Percentiles rank a stretch among this genome's conserved stretches.
These are phyloP conservation scores for Eragrostis nindensis DNA, from an alignment of 176 grass and related monocot genomes.

Conservation along the genomic window DNA sequence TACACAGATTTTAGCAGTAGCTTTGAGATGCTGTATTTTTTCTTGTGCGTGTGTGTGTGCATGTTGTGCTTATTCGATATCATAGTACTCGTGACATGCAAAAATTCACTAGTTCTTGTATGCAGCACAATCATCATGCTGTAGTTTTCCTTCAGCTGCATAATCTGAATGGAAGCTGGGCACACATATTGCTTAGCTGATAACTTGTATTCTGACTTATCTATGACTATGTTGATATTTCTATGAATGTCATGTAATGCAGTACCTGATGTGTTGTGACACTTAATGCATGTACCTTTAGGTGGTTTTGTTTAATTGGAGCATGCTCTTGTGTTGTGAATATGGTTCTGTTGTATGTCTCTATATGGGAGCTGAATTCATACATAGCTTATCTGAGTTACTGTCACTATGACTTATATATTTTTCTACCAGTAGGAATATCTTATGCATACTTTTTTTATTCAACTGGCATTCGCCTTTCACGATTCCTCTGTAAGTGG, in stretches of 20 bases:
- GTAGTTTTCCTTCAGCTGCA: neutral
- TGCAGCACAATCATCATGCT: neutral
- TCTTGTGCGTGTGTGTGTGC: neutral
- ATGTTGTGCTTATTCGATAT: neutral
- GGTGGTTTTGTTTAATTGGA: conserved; percentile 11
- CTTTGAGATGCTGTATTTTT: neutral
- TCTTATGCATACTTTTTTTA: neutral
- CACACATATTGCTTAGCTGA: neutral
- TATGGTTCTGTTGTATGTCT: neutral
- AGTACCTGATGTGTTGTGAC: neutral
- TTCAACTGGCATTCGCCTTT: neutral
- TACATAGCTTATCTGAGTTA: neutral
- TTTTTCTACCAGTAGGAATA: neutral
- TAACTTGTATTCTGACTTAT: neutral
- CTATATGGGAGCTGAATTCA: neutral
- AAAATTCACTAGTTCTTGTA: conserved; percentile 12
- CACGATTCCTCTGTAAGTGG: neutral
- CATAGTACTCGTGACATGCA: neutral
- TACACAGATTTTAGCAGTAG: neutral
- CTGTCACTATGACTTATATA: neutral
- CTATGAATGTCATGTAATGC: neutral
- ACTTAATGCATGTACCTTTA: neutral
- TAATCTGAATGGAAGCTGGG: conserved; percentile 3
- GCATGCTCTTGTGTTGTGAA: neutral
- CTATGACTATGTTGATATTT: neutral